phyloP scores from a whole-genome alignment of 768 basidiomycete species.

The Xerocomellus chrysenteron region DNA sequence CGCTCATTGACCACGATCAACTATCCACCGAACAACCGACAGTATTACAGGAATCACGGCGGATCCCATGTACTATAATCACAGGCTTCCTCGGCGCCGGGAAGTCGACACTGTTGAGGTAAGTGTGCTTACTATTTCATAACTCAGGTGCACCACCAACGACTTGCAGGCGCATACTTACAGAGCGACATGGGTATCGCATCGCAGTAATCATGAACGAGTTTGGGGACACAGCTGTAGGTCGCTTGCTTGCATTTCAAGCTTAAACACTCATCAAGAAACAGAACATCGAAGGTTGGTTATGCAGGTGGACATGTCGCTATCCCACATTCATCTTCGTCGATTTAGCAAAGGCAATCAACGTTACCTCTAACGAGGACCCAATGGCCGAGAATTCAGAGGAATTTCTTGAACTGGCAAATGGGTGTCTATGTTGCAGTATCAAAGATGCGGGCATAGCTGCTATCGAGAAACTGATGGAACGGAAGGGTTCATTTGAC shows the following conservation, averaged over 20 bases:
- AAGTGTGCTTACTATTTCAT: background rate
- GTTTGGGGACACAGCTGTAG: slow-evolving; percentile 91
- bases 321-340: background rate
- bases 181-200: slow-evolving; percentile 89
- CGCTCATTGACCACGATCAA: slow-evolving; percentile 33
- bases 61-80: slow-evolving; percentile 89
- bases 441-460: slow-evolving; percentile 92
- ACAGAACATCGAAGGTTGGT: slow-evolving; percentile 88
- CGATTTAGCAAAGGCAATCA: slow-evolving; percentile 76
- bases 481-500: slow-evolving; percentile 84
- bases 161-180: slow-evolving; percentile 71
- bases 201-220: slow-evolving; percentile 99
- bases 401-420: slow-evolving; percentile 89
- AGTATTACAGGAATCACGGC: slow-evolving; percentile 19
- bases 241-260: slow-evolving; percentile 25
- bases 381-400: slow-evolving; percentile 66
- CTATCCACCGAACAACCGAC: background rate
- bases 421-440: slow-evolving; percentile 98
- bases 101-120: slow-evolving; percentile 90
- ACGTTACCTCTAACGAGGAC: slow-evolving; percentile 67
- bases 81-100: slow-evolving; percentile 95
- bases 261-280: slow-evolving; percentile 17
- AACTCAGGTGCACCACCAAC: background rate
- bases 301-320: background rate
- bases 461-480: slow-evolving; percentile 91